Evolutionary conservation across 371 early-diverging fungal genomes (phyloP).

Genomic region (Mortierella sp.): DNA sequence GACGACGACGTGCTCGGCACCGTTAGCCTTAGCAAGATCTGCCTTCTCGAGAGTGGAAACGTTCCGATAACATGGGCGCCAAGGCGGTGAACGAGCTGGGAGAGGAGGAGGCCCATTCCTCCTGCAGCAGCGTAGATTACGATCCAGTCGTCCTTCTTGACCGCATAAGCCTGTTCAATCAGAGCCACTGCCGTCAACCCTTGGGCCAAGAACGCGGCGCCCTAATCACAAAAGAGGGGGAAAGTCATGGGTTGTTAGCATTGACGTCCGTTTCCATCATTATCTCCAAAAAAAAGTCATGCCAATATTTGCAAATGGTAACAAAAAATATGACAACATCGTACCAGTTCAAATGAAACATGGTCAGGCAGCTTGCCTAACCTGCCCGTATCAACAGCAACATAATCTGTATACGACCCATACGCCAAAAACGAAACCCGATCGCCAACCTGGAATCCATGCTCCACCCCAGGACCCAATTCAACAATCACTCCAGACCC

Average conservation of each 20-base stretch:
- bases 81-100: slow-evolving; percentile 74
- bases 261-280: no score
- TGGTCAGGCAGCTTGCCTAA: slow-evolving; percentile 67
- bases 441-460: slow-evolving; percentile 80
- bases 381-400: slow-evolving; percentile 57
- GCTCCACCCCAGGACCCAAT: slow-evolving; percentile 72
- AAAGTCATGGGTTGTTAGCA: neutral
- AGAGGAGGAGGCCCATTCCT: slow-evolving; percentile 85
- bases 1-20: slow-evolving; percentile 83
- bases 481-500: slow-evolving; percentile 86
- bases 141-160: slow-evolving; percentile 81
- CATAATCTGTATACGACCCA: slow-evolving; percentile 86
- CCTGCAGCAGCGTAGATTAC: slow-evolving; percentile 95
- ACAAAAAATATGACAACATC: neutral
- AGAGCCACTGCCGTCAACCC: slow-evolving; percentile 88
- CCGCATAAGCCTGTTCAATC: slow-evolving; percentile 75
- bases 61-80: slow-evolving; percentile 93
- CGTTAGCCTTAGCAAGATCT: slow-evolving; percentile 71
- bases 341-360: slow-evolving; percentile 65
- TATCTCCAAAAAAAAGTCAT: no score
- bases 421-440: slow-evolving; percentile 80
- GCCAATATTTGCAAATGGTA: neutral
- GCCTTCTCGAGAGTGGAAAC: slow-evolving; percentile 85
- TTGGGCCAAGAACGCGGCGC: slow-evolving; percentile 76
- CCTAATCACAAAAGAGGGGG: slow-evolving; percentile 16